Percentiles rank a stretch among this genome's conserved stretches.
phyloP scores from a whole-genome alignment of 1,139 yeast species.

The Diutina rugosa region DNA sequence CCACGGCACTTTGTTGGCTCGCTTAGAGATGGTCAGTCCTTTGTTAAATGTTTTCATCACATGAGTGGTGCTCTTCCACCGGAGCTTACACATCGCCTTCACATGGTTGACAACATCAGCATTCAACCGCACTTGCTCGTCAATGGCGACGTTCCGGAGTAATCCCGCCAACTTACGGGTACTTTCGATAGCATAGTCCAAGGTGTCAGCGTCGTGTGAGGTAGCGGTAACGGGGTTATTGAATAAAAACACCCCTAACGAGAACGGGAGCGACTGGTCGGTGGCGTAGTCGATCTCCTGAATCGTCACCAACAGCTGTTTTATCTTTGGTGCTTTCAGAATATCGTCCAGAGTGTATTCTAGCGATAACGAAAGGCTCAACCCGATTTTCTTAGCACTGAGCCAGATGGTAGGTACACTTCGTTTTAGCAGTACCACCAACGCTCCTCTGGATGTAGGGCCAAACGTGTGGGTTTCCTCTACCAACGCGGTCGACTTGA shows the following conservation, averaged over 20 bases:
- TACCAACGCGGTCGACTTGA: background rate
- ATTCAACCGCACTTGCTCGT: background rate
- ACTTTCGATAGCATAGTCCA: background rate
- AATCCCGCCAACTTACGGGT: background rate
- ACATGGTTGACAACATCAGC: background rate
- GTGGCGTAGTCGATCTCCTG: background rate
- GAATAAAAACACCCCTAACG: background rate
- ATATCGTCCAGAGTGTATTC: background rate
- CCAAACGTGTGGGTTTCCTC: background rate
- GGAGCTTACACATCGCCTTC: background rate
- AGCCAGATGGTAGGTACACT: background rate
- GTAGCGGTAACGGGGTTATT: background rate
- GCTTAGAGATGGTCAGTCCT: background rate
- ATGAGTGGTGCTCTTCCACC: background rate
- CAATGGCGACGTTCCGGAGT: background rate
- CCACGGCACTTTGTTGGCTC: background rate
- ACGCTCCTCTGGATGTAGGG: background rate
- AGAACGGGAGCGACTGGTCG: background rate
- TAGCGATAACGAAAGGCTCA: background rate
- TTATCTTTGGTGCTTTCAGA: background rate
- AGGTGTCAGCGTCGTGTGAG: background rate
- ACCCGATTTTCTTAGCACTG: no score
- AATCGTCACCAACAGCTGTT: background rate
- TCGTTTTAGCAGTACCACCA: background rate
- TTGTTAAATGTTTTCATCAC: background rate